Evolutionary conservation across 371 early-diverging fungal species (phyloP), one percentile per base, ranked within the genome.

Genomic region (Rhizomucor pusillus): DNA sequence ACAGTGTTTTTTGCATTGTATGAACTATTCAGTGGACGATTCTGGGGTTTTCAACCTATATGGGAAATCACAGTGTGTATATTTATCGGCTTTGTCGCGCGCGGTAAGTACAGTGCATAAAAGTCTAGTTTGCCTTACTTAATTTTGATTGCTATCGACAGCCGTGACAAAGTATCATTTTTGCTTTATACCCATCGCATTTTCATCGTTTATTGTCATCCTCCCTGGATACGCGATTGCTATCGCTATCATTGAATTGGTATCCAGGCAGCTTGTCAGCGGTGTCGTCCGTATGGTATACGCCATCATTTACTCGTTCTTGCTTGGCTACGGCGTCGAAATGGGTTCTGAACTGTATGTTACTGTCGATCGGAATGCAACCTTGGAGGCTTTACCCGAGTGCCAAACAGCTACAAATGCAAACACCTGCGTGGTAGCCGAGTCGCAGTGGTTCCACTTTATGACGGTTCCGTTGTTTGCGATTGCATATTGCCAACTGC

Each of bases 241-340:
- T 0, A 78, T 86, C 20, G 75, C 86, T 13, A 82, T 92, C 56
- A 85, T 90, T 40, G 95, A 94, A 56, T 68, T 94, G 6, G 82
- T 89, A 3, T 90, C 93, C 1, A 79, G 93, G 7, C 92, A 93
- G 56, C 69, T 92, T 52, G 85, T 92, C 19, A 87, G 91, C 9
- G 95, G 95, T 13, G 87, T 90, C 0, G 86, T 92, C n/a, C 83
- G 92, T 7, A 74, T 91, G 47, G 89, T 90, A 19, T 86, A 89
- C 59, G 85, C 92, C 10, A 72, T 95, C 12, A 68, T 93, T 5
- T 85, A 85, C 18, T 89, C 91, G 0, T 84, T 92, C 47, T 60
- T 90, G 40, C 79, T 90, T 5, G 87, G 90, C 9, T 92, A 89
- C 54, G 94, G 92, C 23, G 71, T 92, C 43, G 75, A 82, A 1